These are phyloP conservation scores for Aristolochia contorta DNA, from an alignment of 164 flowering plant genomes.

Conservation along the genomic window DNA sequence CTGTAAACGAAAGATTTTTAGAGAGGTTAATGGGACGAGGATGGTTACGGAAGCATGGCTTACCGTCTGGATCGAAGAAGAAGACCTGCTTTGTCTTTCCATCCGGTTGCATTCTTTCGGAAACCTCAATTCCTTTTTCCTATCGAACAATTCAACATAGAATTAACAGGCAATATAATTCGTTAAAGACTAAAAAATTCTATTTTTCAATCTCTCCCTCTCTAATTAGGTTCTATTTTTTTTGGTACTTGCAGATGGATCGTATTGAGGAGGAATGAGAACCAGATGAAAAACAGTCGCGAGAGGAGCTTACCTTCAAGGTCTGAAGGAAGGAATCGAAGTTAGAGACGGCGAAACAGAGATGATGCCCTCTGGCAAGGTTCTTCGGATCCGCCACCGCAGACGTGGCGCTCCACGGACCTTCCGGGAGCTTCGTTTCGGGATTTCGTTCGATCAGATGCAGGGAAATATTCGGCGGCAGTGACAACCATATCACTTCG, in stretches of 20 bases:
- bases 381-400: constrained; percentile 43
- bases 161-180: too few species aligned
- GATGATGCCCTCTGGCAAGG: constrained; percentile 76
- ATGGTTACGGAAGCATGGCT: constrained; percentile 6
- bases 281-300: neutral
- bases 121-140: constrained; percentile 62
- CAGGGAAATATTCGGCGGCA: constrained; percentile 30
- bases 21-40: neutral
- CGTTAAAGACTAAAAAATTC: too few species aligned
- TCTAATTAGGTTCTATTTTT: too few species aligned
- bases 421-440: constrained; percentile 51
- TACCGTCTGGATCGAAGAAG: constrained; percentile 98
- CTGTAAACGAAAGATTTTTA: neutral
- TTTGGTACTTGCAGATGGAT: too few species aligned
- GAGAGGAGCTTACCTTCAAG: constrained; percentile 38
- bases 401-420: constrained; percentile 45
- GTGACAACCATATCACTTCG: constrained; percentile 68
- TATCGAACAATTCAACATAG: constrained; percentile 17
- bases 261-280: constrained; percentile 2
- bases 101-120: constrained; percentile 56
- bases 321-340: constrained; percentile 49
- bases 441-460: constrained; percentile 71
- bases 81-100: constrained; percentile 75
- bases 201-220: too few species aligned
- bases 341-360: constrained; percentile 62